These are phyloP conservation scores for Rhodotorula sp. DNA, from an alignment of 1,284 basidiomycete genomes.

Conservation along the genomic window DNA sequence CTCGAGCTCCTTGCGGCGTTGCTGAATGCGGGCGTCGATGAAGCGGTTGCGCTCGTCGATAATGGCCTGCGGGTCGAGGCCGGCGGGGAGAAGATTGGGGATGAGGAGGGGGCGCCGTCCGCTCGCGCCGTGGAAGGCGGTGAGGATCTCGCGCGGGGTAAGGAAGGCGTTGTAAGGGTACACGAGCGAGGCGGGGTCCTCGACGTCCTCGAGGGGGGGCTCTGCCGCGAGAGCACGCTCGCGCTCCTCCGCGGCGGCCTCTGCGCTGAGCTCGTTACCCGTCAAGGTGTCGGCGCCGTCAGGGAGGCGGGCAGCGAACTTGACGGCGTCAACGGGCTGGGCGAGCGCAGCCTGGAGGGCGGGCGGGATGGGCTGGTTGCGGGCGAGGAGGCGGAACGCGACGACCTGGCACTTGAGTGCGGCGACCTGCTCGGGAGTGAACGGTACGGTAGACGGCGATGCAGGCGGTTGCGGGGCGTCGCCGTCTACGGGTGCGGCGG, in stretches of 20 bases:
- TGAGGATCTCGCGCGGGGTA: conserved; percentile 60
- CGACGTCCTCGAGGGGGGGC: conserved; percentile 58
- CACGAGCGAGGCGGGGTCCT: conserved; percentile 76
- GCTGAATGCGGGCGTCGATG: conserved; percentile 84
- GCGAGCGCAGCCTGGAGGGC: conserved; percentile 73
- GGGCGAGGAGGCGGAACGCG: conserved; percentile 80
- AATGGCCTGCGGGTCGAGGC: conserved; percentile 87
- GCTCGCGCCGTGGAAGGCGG: conserved; percentile 55
- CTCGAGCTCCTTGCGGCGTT: conserved; percentile 88
- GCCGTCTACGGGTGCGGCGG: neutral
- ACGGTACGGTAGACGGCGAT: conserved; percentile 42
- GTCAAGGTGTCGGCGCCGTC: conserved; percentile 26
- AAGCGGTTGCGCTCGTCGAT: conserved; percentile 89
- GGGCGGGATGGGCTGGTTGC: conserved; percentile 77
- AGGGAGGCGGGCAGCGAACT: conserved; percentile 25
- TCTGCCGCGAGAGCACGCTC: conserved; percentile 44
- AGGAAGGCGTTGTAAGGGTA: conserved; percentile 96
- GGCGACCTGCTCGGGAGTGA: conserved; percentile 79
- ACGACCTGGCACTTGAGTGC: conserved; percentile 80
- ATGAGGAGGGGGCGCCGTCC: conserved; percentile 77
- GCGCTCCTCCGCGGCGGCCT: conserved; percentile 27
- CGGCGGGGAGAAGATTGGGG: conserved; percentile 79
- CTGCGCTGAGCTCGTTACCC: conserved; percentile 18
- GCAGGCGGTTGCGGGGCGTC: neutral
- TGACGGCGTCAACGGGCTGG: conserved; percentile 42